phyloP scores from a whole-genome alignment of 768 basidiomycete genomes.

The Tylopilus subfusipes region DNA sequence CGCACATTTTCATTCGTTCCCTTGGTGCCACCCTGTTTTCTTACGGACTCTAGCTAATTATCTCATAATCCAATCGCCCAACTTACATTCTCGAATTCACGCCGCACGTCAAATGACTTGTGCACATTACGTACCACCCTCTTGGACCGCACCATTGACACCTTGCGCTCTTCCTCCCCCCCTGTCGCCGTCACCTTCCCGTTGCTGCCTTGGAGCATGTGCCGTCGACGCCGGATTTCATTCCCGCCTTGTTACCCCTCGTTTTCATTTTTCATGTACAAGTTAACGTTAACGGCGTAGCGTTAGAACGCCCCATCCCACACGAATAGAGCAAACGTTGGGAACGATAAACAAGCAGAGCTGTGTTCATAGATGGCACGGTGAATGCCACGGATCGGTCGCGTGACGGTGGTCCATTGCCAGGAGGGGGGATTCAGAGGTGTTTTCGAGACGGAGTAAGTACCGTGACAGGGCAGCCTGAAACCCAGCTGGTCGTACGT shows the following conservation, averaged over 20 bases:
- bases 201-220: neutral
- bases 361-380: neutral
- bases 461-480: too few relatives aligned
- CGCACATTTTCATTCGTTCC: neutral
- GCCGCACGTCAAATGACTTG: slow-evolving; percentile 4
- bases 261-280: neutral
- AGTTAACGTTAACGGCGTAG: neutral
- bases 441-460: too few relatives aligned
- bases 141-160: slow-evolving; percentile 12
- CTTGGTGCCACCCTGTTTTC: neutral
- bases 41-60: slow-evolving; percentile 15
- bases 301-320: neutral
- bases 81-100: neutral
- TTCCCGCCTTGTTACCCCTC: slow-evolving; percentile 14
- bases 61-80: slow-evolving; percentile 8
- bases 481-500: too few relatives aligned
- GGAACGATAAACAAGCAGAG: neutral
- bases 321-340: neutral
- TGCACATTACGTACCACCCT: neutral
- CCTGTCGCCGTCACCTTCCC: neutral
- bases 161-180: neutral
- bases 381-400: too few relatives aligned
- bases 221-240: slow-evolving; percentile 5
- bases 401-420: too few relatives aligned
- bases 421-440: too few relatives aligned